phyloP scores from a whole-genome alignment of 148 eudicot genomes.

The Chenopodium quinoa region DNA sequence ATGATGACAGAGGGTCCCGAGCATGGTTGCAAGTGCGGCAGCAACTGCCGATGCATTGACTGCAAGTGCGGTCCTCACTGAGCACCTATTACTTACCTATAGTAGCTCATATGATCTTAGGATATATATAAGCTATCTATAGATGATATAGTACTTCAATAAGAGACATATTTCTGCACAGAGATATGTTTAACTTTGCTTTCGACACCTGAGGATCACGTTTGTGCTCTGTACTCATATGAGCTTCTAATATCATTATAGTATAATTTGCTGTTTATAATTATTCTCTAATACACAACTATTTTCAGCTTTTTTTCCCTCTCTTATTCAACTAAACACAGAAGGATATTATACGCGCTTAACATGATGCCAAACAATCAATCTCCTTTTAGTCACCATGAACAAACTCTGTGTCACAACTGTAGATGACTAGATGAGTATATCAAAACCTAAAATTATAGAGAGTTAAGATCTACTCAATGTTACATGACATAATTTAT shows the following conservation, averaged over 20 bases:
- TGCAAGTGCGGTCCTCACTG: conserved; percentile 31
- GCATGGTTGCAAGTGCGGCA: conserved; percentile 69
- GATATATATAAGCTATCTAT: not conserved
- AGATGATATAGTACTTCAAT: not conserved
- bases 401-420: no score
- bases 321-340: not conserved
- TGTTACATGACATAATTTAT: no score
- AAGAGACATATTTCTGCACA: not conserved
- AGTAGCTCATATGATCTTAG: not conserved
- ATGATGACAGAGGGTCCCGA: conserved; percentile 44
- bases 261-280: not conserved
- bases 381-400: no score
- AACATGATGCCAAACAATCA: no score
- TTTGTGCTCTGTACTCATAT: not conserved
- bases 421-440: no score
- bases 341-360: not conserved
- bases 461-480: no score
- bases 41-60: conserved; percentile 40
- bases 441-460: no score
- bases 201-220: not conserved
- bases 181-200: not conserved
- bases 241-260: not conserved
- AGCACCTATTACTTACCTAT: not conserved
- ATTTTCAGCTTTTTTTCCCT: not conserved
- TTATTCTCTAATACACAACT: not conserved